phyloP scores from a whole-genome alignment of 352 stramenopile species.

The Globisporangium polare region DNA sequence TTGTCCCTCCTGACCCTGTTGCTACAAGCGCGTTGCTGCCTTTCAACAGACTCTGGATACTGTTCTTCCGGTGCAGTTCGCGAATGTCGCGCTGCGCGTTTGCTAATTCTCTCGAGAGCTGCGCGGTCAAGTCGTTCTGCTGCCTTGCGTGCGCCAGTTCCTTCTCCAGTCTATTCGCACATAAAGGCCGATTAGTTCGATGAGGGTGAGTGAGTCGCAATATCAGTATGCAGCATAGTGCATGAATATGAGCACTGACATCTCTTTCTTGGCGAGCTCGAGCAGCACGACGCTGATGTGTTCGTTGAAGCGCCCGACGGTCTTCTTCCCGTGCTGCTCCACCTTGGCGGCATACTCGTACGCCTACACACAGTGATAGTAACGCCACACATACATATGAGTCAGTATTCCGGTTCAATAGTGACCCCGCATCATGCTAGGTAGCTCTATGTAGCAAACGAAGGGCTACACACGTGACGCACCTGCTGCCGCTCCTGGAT shows the following conservation, averaged over 20 bases:
- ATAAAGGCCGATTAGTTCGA: not conserved
- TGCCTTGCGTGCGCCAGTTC: constrained; percentile 53
- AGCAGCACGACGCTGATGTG: constrained; percentile 45
- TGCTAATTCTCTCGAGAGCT: constrained; percentile 65
- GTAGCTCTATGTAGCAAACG: not conserved
- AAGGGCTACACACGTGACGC: not conserved
- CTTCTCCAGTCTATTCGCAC: constrained; percentile 44
- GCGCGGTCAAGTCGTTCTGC: constrained; percentile 42
- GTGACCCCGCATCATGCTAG: too few species aligned
- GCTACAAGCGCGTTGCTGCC: constrained; percentile 20
- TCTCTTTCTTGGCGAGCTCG: constrained; percentile 67
- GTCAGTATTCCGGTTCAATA: not conserved
- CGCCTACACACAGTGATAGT: constrained; percentile 25
- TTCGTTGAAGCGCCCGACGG: constrained; percentile 40
- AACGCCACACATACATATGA: not conserved
- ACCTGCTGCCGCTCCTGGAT: constrained; percentile 65
- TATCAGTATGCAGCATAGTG: too few species aligned
- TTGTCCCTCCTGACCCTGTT: not conserved
- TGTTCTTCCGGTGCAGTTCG: constrained; percentile 59
- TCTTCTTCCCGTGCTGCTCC: constrained; percentile 40
- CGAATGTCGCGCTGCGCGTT: constrained; percentile 72
- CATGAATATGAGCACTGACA: too few species aligned
- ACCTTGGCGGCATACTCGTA: constrained; percentile 50
- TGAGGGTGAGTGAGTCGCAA: not conserved
- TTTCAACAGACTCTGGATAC: constrained; percentile 65